These are phyloP conservation scores for Hibiscus syriacus DNA, from an alignment of 345 rosid species.

Conservation along the genomic window DNA sequence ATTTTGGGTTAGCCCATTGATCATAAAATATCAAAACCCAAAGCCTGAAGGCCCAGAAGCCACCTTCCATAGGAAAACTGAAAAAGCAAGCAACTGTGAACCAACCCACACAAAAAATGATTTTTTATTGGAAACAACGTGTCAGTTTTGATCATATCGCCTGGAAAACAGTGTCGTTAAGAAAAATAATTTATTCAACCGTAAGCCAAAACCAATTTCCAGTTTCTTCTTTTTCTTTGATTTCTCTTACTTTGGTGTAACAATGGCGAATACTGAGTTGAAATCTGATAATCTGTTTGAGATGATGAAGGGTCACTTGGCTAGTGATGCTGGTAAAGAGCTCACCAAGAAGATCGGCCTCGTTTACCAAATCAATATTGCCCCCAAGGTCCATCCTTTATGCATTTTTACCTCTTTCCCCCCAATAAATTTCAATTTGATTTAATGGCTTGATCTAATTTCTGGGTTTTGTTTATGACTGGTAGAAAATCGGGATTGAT, in stretches of 20 bases:
- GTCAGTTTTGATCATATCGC: neutral
- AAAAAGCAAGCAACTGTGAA: neutral
- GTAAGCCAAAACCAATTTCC: neutral
- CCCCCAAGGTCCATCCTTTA: conserved; percentile 57
- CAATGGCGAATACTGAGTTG: conserved; percentile 45
- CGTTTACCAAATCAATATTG: conserved; percentile 82
- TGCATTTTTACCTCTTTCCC: neutral
- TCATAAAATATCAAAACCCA: neutral
- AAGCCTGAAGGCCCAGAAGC: neutral
- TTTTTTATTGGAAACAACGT: neutral
- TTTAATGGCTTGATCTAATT: neutral
- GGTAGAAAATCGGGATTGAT: conserved; percentile 79
- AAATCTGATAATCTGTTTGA: conserved; percentile 75
- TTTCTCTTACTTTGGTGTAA: neutral
- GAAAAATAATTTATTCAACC: neutral
- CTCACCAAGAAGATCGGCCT: conserved; percentile 65
- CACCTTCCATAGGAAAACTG: neutral
- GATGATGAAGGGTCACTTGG: conserved; percentile 56
- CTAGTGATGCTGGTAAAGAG: conserved; percentile 62
- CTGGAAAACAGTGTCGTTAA: neutral
- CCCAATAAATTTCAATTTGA: neutral
- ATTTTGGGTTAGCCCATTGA: neutral
- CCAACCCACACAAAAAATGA: neutral
- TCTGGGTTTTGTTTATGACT: neutral
- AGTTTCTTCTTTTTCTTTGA: neutral